Conservation (phyloP, 164 flowering plant genomes). For the Aristolochia contorta region DNA sequence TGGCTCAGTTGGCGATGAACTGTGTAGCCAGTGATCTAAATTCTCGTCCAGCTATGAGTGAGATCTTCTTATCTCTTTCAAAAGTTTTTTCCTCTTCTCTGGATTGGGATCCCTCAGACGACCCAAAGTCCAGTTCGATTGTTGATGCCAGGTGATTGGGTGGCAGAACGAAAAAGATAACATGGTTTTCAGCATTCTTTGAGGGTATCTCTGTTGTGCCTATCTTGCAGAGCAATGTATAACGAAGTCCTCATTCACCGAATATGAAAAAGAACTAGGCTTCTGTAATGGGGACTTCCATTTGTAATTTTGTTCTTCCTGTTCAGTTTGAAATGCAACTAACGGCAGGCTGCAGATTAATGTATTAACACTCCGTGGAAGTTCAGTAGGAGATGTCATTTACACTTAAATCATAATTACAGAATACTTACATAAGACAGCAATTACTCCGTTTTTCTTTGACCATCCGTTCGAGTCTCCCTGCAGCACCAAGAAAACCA, state of each 20-base stretch:
- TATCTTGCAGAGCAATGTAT: no score
- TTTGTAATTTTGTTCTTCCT: no score
- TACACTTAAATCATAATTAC: not conserved
- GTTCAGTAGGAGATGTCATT: not conserved
- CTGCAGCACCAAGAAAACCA: not conserved
- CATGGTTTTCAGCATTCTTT: no score
- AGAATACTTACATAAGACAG: not conserved
- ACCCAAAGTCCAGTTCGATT: constrained; percentile 27
- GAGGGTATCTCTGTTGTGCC: not conserved
- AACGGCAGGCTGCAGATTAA: no score
- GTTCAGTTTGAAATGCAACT: no score
- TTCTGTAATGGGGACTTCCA: no score
- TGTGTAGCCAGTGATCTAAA: constrained; percentile 43
- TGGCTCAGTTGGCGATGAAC: constrained; percentile 43
- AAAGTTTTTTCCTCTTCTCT: constrained; percentile 47
- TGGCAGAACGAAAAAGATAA: no score
- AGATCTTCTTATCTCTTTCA: constrained; percentile 37
- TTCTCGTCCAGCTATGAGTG: constrained; percentile 38
- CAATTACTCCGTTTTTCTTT: no score
- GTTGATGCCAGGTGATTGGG: constrained; percentile 17
- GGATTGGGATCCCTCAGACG: constrained; percentile 69
- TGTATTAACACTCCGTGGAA: no score
- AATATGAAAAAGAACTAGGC: no score
- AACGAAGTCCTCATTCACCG: no score
- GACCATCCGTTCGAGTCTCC: no score